Evolutionary conservation across 148 eudicot genomes (phyloP), one percentile per base, ranked within the genome.

Genomic region (Tetragonia tetragonoides): DNA sequence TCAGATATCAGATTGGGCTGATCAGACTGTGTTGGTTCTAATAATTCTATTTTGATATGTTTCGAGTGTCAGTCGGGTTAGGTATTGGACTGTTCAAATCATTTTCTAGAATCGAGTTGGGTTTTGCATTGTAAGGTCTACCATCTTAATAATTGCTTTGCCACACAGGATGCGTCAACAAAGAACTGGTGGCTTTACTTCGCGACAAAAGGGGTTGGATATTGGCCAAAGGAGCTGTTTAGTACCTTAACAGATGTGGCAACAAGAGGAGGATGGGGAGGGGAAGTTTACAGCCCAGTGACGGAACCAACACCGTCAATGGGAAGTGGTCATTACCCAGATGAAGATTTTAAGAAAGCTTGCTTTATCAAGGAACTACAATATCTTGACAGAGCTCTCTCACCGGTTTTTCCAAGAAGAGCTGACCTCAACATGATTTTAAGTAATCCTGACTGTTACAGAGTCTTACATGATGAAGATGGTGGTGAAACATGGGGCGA

Each of bases 191-290:
- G 83, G 83, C 75, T 81, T 3, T 16, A 16, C 2, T 37, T 3
- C 10, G 20, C 7, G 0, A 70, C 39, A 9, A 59, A 75, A 20
- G 34, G 23, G 0, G 71, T 81, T 3, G 79, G 83, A 38, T 81
- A 81, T 47, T 75, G 83, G 83, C 79, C 79, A 11, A n/a, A 12
- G 18, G 75, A 51, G 44, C 59, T 75, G 6, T 69, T 81, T 20
- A 70, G 21, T 21, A 69, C 70, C 37, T 53, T 75, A 62, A 17
- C 4, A 2, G 39, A 40, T 0, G 79, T 56, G 21, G 75, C 79
- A 23, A 51, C 66, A 39, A 51, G 79, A 40, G 79, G 57, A 3
- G 83, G 75, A 49, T 81, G 79, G 83, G 83, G 79, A n/a, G 79
- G 79, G 34, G 83, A 75, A 63, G 44, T 70, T 3, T 37, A 11